phyloP scores from a whole-genome alignment of 495 filamentous ascomycete genomes.

The Aspergillus nidulans region DNA sequence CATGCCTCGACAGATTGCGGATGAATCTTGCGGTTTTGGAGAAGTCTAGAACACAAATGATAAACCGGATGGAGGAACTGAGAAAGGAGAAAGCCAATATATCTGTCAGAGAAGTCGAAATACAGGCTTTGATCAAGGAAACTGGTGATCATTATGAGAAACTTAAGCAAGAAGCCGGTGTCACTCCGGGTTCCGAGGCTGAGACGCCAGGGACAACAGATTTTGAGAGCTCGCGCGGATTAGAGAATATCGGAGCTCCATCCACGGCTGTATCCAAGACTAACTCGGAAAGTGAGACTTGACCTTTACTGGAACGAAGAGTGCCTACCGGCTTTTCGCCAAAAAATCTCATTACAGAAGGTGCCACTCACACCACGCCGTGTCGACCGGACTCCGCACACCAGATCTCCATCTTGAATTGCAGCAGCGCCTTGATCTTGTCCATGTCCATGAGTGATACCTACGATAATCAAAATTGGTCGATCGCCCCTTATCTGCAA shows the following conservation, averaged over 20 bases:
- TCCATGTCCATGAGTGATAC: background rate
- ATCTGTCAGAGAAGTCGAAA: constrained; percentile 67
- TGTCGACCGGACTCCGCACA: background rate
- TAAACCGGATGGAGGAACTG: constrained; percentile 57
- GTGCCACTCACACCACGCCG: background rate
- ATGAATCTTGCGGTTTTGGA: constrained; percentile 53
- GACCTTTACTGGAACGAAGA: background rate
- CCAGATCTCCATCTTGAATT: background rate
- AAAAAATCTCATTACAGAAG: background rate
- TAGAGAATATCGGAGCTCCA: constrained; percentile 37
- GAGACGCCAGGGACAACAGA: constrained; percentile 24
- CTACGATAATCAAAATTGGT: background rate
- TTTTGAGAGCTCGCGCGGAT: constrained; percentile 33
- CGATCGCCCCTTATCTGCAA: background rate
- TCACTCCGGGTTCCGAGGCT: constrained; percentile 26
- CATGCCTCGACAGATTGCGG: constrained; percentile 46
- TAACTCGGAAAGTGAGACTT: constrained; percentile 26
- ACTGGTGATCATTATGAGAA: constrained; percentile 74
- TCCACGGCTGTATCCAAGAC: constrained; percentile 25
- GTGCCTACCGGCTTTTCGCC: background rate
- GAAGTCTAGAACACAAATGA: constrained; percentile 46
- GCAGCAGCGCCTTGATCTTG: background rate
- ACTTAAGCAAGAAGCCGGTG: constrained; percentile 50
- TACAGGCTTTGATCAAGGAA: constrained; percentile 76
- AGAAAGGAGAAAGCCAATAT: constrained; percentile 66